Conservation (phyloP, 176 grass and related monocot genomes). For the Oryza rufipogon region DNA sequence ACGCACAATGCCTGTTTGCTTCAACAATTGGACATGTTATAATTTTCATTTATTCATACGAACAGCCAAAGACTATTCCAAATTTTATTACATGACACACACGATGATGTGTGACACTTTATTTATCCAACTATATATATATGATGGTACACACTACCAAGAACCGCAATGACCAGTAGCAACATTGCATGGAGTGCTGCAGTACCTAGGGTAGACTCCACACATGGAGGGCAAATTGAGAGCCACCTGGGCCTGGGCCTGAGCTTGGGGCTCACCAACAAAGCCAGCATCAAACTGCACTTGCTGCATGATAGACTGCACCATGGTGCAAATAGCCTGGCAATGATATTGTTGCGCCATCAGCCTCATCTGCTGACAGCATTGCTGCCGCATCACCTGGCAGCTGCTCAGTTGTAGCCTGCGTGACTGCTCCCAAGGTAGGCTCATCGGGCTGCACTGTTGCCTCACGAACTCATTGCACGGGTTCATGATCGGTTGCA, state of each 20-base stretch:
- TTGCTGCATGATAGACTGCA: not conserved
- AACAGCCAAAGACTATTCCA: not conserved
- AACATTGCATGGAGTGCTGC: not conserved
- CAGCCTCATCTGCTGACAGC: not conserved
- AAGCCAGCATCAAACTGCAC: not conserved
- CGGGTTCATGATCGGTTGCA: not conserved
- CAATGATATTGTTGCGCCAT: not conserved
- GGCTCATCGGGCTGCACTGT: not conserved
- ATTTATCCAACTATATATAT: not conserved
- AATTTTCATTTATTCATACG: not conserved
- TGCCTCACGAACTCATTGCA: not conserved
- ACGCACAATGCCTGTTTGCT: too few relatives aligned
- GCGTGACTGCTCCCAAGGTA: not conserved
- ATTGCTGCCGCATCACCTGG: conserved; percentile 4
- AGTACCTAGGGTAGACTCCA: not conserved
- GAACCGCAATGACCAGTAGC: not conserved
- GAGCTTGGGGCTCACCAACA: not conserved
- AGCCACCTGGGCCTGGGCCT: not conserved
- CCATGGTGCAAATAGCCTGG: conserved; percentile 17
- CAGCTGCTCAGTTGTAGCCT: not conserved
- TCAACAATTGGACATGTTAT: not conserved
- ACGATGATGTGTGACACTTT: not conserved
- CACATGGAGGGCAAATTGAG: not conserved
- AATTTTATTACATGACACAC: not conserved
- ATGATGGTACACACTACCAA: not conserved